Evolutionary conservation across 345 rosid genomes (phyloP), one percentile per base, ranked within the genome.

Genomic region (Arabidopsis suecica): DNA sequence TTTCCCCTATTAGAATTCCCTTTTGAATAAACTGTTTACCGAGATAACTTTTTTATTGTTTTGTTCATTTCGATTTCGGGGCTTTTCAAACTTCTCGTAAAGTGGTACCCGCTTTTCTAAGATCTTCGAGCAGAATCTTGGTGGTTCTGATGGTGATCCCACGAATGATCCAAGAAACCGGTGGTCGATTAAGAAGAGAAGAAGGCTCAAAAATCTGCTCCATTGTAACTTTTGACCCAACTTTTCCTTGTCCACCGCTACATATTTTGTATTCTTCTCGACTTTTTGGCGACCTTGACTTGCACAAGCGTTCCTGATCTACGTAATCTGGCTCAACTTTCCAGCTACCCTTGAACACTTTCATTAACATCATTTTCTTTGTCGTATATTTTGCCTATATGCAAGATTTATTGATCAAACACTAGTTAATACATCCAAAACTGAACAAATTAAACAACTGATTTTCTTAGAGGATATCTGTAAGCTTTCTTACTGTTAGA

Each of bases 121-220:
- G 82, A 71, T 87, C 88, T 41, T 77, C 61, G 61, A 86, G 82
- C 58, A 90, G 79, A 89, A 79, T 82, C 76, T 86, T 90, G 7
- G 93, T 84, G 53, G 93, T 87, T 67, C 65, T 87, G 67, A 83
- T 14, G 2, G 94, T 88, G 65, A 86, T 88, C 75, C 90, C 91
- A 67, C 91, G 84, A 10, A 90, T 82, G 70, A 83, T 88, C 96
- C 96, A 88, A 30, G 98, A 93, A 71, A 93, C 77, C n/a, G 91
- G 94, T 5, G 96, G 93, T 0, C 89, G 89, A 1, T 91, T 89
- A 51, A 85, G 72, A 53, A 85, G 47, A 25, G 51, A 4, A 42
- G 86, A 75, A 9, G 96, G 98, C 80, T 87, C 88, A 78, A 88
- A 83, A 40, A 83, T 71, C 63, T 88, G 92, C 22, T 87, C 85